Evolutionary conservation across 371 early-diverging fungal species (phyloP), one percentile per base, ranked within the genome.

Genomic region (Rhizopus sp.): DNA sequence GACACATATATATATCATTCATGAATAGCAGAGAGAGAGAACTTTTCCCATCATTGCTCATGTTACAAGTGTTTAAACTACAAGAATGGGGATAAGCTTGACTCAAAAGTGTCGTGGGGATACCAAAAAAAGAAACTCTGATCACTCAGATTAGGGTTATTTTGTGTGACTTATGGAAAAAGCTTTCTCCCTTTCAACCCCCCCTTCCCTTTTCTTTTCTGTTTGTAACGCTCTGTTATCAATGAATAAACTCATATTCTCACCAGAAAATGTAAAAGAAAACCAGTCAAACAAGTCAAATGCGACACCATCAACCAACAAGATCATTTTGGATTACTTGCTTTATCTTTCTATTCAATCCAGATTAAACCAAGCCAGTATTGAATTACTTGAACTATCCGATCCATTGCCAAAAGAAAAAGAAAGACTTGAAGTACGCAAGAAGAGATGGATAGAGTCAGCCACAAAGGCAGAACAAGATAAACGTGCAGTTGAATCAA

Each of bases 271-370:
- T 46, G 46, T n/a, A 46, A 46, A 23, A 37, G 38, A 37, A 37
- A 37, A 37, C 13, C 35, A 75, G 77, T 54, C 83, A 80, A 42
- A 77, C 80, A 37, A 37, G 13, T 13, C 7, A 6, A 37, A 37
- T 13, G 6, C 6, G 30, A 34, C 16, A 48, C 42, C 13, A 47
- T 66, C 84, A 7, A 85, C 85, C 5, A 83, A 83, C 53, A 83
- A 83, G 55, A 77, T 83, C 38, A 85, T 85, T 60, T 62, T 85
- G 37, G 83, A 85, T 62, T 83, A 85, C 50, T 69, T 83, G 42
- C 72, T 85, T 45, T 82, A 80, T 59, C 65, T 83, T 7, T 85
- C 85, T 5, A 85, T 83, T 51, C 83, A 83, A 62, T 82, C 85
- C 17, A 69, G 83, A 45, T 69, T 66, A 41, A 57, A 57, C 17